Base-by-base conservation (phyloP, 2,329 filamentous ascomycete genomes). In the Aspergillus sp. region DNA sequence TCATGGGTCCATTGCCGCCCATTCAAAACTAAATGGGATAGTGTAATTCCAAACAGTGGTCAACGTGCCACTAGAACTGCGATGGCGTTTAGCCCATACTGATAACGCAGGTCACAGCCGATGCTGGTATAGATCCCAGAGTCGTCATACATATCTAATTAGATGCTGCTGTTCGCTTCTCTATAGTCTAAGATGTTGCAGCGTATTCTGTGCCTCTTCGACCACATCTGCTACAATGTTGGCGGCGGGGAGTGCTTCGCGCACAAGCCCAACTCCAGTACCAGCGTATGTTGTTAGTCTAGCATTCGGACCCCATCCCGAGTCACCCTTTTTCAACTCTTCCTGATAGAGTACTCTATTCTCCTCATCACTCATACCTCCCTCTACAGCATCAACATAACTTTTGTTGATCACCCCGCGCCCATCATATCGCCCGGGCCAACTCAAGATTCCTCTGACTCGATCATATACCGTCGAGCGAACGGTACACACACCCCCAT, bases 261-360 rank as follows among this genome's bases (percentile, higher is more conserved):
- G 81, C 2, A 87, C 77, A 59, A 88, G 73, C 0, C 86, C 86
- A 14, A 88, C 81, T 0, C 80, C 85, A 19, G 82, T 82, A 4
- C 86, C 86, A 14, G 84, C 85, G 77, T 87, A 89, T 9, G 84
- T 84, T 4, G 83, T 85, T 75, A 87, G 74, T 58, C 85, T 77
- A 4, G 79, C 83, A 9, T 79, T 69, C 1, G 72, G 73, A 23
- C 83, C 84, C 81, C 83, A 81, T 49, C 82, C 76, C 15, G 70
- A 72, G 69, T 85, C 81, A 2, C 81, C 82, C 72, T 69, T 76
- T 65, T 77, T 70, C 66, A 81, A 65, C 40, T 83, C 84, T 62
- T 79, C 72, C 35, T 78, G 68, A 69, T 82, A 81, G 27, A 77
- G 58, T 33, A 66, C 69, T 53, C 64, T 68, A 60, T 79, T 81